These are phyloP conservation scores for Oldenlandia corymbosa DNA, from an alignment of 257 asterid genomes.

Conservation along the genomic window DNA sequence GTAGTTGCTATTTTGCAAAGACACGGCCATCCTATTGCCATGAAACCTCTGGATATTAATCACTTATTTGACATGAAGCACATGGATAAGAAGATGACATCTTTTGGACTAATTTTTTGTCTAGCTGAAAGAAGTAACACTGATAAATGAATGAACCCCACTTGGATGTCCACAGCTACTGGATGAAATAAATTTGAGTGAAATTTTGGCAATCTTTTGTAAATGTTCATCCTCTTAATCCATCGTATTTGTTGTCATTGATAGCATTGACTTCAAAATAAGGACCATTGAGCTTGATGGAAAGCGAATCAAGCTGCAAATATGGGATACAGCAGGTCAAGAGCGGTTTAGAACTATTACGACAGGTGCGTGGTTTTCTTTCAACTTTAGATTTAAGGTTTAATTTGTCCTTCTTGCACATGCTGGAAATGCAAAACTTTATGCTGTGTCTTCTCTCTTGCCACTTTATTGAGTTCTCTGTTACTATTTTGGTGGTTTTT, in stretches of 20 bases:
- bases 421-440: background rate
- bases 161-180: background rate
- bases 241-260: background rate
- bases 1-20: background rate
- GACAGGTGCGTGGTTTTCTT: slow-evolving; percentile 42
- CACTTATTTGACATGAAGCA: background rate
- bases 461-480: background rate
- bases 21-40: background rate
- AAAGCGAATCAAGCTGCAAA: slow-evolving; percentile 66
- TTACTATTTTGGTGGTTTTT: background rate
- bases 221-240: slow-evolving; percentile 2
- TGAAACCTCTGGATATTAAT: background rate
- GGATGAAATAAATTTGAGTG: background rate
- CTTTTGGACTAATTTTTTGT: background rate
- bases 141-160: background rate
- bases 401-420: background rate
- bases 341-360: slow-evolving; percentile 81
- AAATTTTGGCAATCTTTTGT: background rate
- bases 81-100: background rate
- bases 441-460: background rate
- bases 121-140: background rate
- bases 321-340: slow-evolving; percentile 91
- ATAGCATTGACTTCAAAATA: slow-evolving; percentile 79
- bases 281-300: slow-evolving; percentile 72
- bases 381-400: background rate